phyloP scores from a whole-genome alignment of 495 filamentous ascomycete species.

The Penicillium bovifimosum region DNA sequence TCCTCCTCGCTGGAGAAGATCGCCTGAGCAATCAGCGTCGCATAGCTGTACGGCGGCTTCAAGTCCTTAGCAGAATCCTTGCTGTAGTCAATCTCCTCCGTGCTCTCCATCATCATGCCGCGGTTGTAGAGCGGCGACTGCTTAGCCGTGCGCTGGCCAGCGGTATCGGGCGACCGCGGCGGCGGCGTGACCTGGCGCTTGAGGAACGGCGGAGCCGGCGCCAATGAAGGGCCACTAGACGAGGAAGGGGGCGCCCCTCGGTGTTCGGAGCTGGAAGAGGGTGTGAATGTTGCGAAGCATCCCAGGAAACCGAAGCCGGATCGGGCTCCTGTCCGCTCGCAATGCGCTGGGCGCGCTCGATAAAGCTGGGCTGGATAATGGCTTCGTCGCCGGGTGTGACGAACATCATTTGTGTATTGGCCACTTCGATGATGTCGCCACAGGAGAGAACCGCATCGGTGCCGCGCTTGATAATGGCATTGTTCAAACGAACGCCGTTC shows the following conservation, averaged over 20 bases:
- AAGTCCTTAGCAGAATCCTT: constrained; percentile 76
- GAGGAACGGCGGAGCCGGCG: constrained; percentile 64
- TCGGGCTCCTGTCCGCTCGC: constrained; percentile 40
- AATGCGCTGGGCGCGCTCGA: constrained; percentile 46
- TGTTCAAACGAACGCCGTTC: constrained; percentile 82
- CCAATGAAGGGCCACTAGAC: constrained; percentile 50
- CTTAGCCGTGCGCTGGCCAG: constrained; percentile 46
- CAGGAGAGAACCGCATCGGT: constrained; percentile 62
- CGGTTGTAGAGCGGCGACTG: constrained; percentile 56
- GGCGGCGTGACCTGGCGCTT: constrained; percentile 64
- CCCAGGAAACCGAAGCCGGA: constrained; percentile 26
- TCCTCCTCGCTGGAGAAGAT: constrained; percentile 79
- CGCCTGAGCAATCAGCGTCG: constrained; percentile 94
- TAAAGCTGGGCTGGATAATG: constrained; percentile 52
- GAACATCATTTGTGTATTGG: constrained; percentile 96
- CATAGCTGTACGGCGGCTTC: constrained; percentile 93
- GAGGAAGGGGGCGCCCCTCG: constrained; percentile 22
- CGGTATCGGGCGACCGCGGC: constrained; percentile 43
- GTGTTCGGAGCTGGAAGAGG: constrained; percentile 28
- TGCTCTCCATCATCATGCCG: constrained; percentile 67
- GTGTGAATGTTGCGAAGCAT: constrained; percentile 38
- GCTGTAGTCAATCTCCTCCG: constrained; percentile 79
- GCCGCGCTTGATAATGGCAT: constrained; percentile 57
- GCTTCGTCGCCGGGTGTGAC: constrained; percentile 65
- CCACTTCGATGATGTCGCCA: constrained; percentile 85